A percentile compares a stretch with the other conserved stretches of the same genome.
Conservation (phyloP, 345 rosid genomes). For the Eucalyptus urophylla region DNA sequence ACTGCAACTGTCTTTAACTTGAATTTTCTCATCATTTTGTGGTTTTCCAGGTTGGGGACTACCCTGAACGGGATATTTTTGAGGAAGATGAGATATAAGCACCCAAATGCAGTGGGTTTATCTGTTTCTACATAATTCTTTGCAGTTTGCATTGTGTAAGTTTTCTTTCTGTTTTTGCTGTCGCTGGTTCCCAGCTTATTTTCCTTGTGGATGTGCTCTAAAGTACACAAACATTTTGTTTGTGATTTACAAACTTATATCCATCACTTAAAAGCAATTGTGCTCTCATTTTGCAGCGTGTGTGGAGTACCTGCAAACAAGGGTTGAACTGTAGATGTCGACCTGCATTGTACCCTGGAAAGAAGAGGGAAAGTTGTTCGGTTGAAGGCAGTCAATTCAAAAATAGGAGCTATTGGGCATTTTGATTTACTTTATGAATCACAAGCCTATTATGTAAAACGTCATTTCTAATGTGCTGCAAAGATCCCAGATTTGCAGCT, state of each 20-base stretch:
- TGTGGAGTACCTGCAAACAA: neutral
- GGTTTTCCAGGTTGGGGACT: constrained; percentile 66
- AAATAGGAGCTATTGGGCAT: neutral
- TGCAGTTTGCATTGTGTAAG: neutral
- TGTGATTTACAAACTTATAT: neutral
- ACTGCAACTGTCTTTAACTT: neutral
- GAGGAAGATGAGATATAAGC: constrained; percentile 72
- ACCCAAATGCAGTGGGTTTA: neutral
- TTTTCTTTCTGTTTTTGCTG: neutral
- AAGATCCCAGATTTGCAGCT: neutral
- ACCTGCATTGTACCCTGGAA: neutral
- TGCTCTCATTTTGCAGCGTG: neutral
- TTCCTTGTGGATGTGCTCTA: neutral
- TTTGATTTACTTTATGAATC: neutral
- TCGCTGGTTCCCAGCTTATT: neutral
- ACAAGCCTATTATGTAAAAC: neutral
- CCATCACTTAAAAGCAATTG: neutral
- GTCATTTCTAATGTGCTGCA: neutral
- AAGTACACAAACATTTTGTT: neutral
- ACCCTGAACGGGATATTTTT: constrained; percentile 78
- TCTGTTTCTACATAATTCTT: neutral
- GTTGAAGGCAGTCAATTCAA: neutral
- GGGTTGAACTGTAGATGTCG: neutral
- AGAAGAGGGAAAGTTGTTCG: neutral
- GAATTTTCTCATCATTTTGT: neutral